Percentiles rank a stretch among this genome's conserved stretches.
Conservation (phyloP, 805 yeast genomes). For the Myxozyma kluyveri region DNA sequence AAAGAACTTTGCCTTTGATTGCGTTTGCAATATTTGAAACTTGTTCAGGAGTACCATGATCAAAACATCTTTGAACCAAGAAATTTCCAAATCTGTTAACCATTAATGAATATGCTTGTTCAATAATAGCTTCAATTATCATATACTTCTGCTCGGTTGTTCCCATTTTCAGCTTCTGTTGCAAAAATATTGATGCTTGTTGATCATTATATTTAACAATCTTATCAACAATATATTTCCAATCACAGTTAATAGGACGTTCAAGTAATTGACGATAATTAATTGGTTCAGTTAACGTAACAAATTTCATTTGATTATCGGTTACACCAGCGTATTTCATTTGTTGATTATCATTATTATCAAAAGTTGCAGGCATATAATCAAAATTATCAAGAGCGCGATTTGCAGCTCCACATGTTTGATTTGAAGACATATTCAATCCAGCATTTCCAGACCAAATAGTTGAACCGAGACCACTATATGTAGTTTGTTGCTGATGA, state of each 20-base stretch:
- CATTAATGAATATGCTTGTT: slow-evolving; percentile 38
- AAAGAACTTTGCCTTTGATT: slow-evolving; percentile 37
- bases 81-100: slow-evolving; percentile 45
- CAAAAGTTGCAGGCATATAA: slow-evolving; percentile 17
- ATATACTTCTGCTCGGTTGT: slow-evolving; percentile 35
- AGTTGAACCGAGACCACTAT: too few species aligned
- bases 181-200: slow-evolving; percentile 44
- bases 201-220: slow-evolving; percentile 42
- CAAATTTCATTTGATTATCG: slow-evolving; percentile 3
- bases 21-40: slow-evolving; percentile 32
- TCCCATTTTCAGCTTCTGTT: slow-evolving; percentile 41
- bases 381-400: slow-evolving; percentile 20
- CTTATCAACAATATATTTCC: slow-evolving; percentile 37
- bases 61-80: slow-evolving; percentile 43
- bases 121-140: slow-evolving; percentile 37
- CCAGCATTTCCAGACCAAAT: too few species aligned
- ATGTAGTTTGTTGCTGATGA: too few species aligned
- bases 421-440: too few species aligned
- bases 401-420: neutral
- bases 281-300: slow-evolving; percentile 32
- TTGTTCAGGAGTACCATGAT: slow-evolving; percentile 38
- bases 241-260: slow-evolving; percentile 34
- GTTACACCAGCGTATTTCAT: slow-evolving; percentile 3
- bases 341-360: neutral
- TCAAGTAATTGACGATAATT: slow-evolving; percentile 38